A percentile compares a stretch with the other conserved stretches of the same genome.
Evolutionary conservation across 129 eudicot genomes (phyloP).

Genomic region (Lactuca saligna): DNA sequence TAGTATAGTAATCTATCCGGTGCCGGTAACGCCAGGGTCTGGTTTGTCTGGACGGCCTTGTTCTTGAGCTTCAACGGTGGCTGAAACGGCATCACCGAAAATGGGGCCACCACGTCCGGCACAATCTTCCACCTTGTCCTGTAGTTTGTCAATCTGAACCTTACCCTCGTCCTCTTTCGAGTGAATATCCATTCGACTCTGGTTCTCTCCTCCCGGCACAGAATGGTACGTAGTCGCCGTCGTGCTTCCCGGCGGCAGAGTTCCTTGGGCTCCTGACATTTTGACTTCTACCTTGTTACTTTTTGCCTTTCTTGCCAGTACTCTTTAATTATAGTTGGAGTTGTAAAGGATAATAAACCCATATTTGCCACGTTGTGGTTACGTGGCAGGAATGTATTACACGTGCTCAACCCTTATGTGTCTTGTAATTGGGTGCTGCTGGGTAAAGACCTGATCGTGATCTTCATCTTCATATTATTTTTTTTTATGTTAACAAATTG

Average conservation of each 20-base stretch:
- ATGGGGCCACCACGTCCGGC: conserved; percentile 85
- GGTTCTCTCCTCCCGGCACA: conserved; percentile 53
- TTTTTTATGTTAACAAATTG: too few species aligned
- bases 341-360: not conserved
- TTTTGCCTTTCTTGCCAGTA: not conserved
- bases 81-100: conserved; percentile 53
- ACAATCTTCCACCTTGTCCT: conserved; percentile 84
- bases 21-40: conserved; percentile 83
- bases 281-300: not conserved
- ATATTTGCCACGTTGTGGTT: not conserved
- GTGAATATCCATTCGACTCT: conserved; percentile 49
- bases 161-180: conserved; percentile 66
- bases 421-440: not conserved
- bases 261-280: conserved; percentile 97
- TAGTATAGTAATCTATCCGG: conserved; percentile 37
- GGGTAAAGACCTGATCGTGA: too few species aligned
- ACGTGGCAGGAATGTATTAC: not conserved
- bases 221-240: conserved; percentile 83
- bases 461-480: not conserved
- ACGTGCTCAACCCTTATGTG: not conserved
- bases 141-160: conserved; percentile 59
- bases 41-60: conserved; percentile 59
- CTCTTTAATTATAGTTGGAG: not conserved
- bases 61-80: conserved; percentile 38
- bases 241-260: conserved; percentile 64